A percentile compares a stretch with the other conserved stretches of the same genome.
Evolutionary conservation across 169 alveolate species (phyloP).

Genomic region (Plasmodium knowlesi): DNA sequence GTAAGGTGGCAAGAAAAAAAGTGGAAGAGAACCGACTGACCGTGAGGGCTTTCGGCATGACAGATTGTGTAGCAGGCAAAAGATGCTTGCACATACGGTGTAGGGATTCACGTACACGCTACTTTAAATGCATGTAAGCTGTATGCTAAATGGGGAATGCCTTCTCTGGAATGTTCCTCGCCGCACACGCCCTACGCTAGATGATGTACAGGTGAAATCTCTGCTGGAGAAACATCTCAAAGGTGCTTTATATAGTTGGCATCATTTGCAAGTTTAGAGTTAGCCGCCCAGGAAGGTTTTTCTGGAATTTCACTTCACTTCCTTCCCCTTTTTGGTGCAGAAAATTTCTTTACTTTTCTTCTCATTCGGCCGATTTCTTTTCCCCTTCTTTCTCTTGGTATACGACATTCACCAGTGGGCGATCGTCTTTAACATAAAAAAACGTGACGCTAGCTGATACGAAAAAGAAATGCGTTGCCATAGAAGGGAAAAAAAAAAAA

Average conservation of each 20-base stretch:
- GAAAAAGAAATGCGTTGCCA: neutral
- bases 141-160: neutral
- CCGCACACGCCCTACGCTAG: neutral
- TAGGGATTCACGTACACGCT: neutral
- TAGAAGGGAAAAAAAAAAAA: neutral
- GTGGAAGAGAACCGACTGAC: neutral
- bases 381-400: neutral
- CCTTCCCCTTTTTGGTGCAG: neutral
- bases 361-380: neutral
- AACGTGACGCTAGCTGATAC: neutral
- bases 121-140: neutral
- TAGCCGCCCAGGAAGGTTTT: neutral
- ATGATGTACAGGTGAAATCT: neutral
- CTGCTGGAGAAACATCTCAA: neutral
- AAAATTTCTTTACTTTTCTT: neutral
- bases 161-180: neutral
- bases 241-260: neutral
- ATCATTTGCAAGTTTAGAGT: neutral
- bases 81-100: neutral
- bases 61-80: neutral
- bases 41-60: neutral
- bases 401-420: neutral
- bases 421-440: neutral
- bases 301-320: neutral
- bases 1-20: neutral